Evolutionary conservation across 305 asterid genomes (phyloP).

Genomic region (Ruellia speciosa): DNA sequence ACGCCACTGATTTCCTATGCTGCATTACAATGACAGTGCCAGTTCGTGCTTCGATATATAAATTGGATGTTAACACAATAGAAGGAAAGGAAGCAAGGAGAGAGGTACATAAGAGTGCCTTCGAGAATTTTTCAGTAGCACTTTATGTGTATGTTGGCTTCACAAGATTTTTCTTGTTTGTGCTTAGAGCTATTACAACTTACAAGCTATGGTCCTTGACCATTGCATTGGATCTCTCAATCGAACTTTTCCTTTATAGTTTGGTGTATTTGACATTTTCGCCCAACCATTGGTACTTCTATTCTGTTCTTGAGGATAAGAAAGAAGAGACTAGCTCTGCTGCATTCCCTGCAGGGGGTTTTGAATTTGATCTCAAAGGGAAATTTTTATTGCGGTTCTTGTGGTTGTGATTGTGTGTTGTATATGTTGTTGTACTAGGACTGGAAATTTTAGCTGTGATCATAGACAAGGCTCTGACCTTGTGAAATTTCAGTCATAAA

Average conservation of each 20-base stretch:
- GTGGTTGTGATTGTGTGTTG: background rate
- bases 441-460: background rate
- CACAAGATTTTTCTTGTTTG: conserved; percentile 29
- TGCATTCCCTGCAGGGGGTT: conserved; percentile 7
- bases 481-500: background rate
- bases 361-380: conserved; percentile 12
- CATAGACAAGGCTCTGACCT: background rate
- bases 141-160: conserved; percentile 25
- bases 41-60: conserved; percentile 21
- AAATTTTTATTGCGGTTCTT: background rate
- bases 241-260: conserved; percentile 25
- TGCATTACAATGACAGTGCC: conserved; percentile 26
- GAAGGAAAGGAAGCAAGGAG: conserved; percentile 30
- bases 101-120: conserved; percentile 19
- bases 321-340: conserved; percentile 19
- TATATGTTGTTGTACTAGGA: conserved; percentile 2
- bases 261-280: conserved; percentile 29
- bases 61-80: conserved; percentile 12
- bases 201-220: conserved; percentile 28
- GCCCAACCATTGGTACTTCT: conserved; percentile 35
- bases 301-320: conserved; percentile 26
- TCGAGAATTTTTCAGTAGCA: conserved; percentile 20
- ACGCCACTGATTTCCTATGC: conserved; percentile 29
- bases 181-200: conserved; percentile 21
- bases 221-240: conserved; percentile 27